phyloP scores from a whole-genome alignment of 805 yeast genomes.

The Metahyphopichia silvanorum region DNA sequence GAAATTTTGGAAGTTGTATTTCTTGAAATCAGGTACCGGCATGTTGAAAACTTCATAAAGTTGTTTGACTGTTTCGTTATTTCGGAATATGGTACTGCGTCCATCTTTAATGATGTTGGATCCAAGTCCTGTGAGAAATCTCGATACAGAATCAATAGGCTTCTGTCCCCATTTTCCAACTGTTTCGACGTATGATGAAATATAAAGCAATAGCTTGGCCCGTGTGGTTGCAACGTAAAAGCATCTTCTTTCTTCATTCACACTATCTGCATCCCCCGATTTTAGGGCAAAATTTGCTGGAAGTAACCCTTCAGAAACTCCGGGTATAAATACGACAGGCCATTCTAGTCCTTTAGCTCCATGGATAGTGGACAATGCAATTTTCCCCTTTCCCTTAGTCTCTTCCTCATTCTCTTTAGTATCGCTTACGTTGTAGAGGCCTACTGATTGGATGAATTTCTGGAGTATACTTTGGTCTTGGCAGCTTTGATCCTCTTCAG shows the following conservation, averaged over 20 bases:
- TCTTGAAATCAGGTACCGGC: slow-evolving; percentile 1
- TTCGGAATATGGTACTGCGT: slow-evolving; percentile 7
- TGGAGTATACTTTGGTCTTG: slow-evolving; percentile 12
- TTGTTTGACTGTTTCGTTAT: slow-evolving; percentile 9
- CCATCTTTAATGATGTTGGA: neutral
- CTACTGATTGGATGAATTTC: slow-evolving; percentile 30
- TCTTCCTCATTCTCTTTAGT: slow-evolving; percentile 14
- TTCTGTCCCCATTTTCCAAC: slow-evolving; percentile 15
- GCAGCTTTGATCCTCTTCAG: slow-evolving; percentile 7
- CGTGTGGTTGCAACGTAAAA: slow-evolving; percentile 88
- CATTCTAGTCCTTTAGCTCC: slow-evolving; percentile 94
- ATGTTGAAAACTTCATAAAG: slow-evolving; percentile 15
- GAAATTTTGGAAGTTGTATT: neutral
- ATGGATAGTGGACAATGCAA: slow-evolving; percentile 75
- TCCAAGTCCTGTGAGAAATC: slow-evolving; percentile 18
- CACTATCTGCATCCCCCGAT: slow-evolving; percentile 22
- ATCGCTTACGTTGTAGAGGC: slow-evolving; percentile 26
- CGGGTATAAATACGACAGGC: slow-evolving; percentile 87
- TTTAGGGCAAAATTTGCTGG: slow-evolving; percentile 55
- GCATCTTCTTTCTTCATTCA: slow-evolving; percentile 79
- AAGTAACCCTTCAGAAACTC: slow-evolving; percentile 59
- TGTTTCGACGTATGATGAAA: slow-evolving; percentile 29
- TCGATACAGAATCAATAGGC: slow-evolving; percentile 19
- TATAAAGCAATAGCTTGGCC: slow-evolving; percentile 58
- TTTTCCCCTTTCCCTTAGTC: slow-evolving; percentile 19